A percentile compares a stretch with the other conserved stretches of the same genome.
phyloP scores from a whole-genome alignment of 2,329 filamentous ascomycete species.

The Bisporella sp. region DNA sequence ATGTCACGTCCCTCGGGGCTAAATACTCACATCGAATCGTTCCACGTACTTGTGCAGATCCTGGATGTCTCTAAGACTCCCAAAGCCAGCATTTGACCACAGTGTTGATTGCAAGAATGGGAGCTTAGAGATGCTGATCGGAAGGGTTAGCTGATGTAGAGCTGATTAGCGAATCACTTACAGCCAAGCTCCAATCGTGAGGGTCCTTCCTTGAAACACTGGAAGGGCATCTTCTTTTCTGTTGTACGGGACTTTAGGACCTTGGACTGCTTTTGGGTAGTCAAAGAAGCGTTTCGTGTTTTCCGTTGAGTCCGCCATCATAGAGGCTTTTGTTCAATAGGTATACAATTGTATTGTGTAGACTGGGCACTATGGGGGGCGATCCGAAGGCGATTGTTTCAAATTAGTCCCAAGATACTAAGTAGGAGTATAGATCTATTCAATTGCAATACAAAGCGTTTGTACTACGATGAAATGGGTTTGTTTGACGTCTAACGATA shows the following conservation, averaged over 20 bases:
- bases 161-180: slow-evolving; percentile 31
- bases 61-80: slow-evolving; percentile 38
- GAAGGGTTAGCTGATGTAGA: too few species aligned
- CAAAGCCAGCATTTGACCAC: slow-evolving; percentile 62
- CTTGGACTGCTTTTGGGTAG: slow-evolving; percentile 22
- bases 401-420: too few species aligned
- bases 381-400: too few species aligned
- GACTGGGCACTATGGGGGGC: too few species aligned
- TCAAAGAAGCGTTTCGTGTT: slow-evolving; percentile 15
- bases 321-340: too few species aligned
- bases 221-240: slow-evolving; percentile 58
- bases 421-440: too few species aligned
- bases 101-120: slow-evolving; percentile 55
- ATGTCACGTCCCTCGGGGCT: background rate
- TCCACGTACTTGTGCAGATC: slow-evolving; percentile 38
- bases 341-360: too few species aligned
- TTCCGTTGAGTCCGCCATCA: too few species aligned
- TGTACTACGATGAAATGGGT: too few species aligned
- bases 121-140: slow-evolving; percentile 45
- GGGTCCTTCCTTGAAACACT: slow-evolving; percentile 55
- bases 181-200: slow-evolving; percentile 57
- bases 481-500: too few species aligned
- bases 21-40: slow-evolving; percentile 40
- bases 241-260: slow-evolving; percentile 33
- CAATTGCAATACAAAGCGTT: too few species aligned